phyloP scores from a whole-genome alignment of 768 basidiomycete genomes.

The Collybia mongolica region DNA sequence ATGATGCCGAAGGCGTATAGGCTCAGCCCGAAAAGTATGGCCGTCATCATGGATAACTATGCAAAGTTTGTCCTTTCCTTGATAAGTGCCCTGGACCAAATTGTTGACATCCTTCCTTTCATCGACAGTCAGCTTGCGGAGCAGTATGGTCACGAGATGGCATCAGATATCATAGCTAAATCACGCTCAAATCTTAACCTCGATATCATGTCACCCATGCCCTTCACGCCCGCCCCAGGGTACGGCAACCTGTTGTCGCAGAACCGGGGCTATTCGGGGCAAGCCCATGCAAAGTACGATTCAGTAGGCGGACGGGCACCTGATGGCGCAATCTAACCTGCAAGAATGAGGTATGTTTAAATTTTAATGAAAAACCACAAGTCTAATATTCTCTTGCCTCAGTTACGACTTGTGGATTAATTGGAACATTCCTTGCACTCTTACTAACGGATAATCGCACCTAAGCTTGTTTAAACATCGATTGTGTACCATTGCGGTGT shows the following conservation, averaged over 20 bases:
- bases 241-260: conserved; percentile 18
- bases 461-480: no score
- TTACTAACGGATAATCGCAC: no score
- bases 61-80: conserved; percentile 49
- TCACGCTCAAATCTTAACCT: conserved; percentile 46
- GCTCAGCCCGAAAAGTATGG: conserved; percentile 68
- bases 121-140: conserved; percentile 60
- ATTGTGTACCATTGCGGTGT: no score
- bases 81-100: background rate
- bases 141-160: conserved; percentile 61
- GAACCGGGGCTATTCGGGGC: conserved; percentile 9
- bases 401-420: no score
- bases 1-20: conserved; percentile 86
- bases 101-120: background rate
- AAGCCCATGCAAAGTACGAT: conserved; percentile 20
- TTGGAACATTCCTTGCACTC: no score
- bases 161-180: conserved; percentile 49
- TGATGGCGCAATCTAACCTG: background rate
- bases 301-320: conserved; percentile 14
- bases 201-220: conserved; percentile 19
- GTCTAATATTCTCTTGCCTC: background rate
- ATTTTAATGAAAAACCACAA: background rate
- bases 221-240: background rate
- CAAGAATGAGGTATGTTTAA: background rate
- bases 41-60: conserved; percentile 81